Evolutionary conservation across 139 green algal genomes (phyloP).

Genomic region (Parachlorella kessleri): DNA sequence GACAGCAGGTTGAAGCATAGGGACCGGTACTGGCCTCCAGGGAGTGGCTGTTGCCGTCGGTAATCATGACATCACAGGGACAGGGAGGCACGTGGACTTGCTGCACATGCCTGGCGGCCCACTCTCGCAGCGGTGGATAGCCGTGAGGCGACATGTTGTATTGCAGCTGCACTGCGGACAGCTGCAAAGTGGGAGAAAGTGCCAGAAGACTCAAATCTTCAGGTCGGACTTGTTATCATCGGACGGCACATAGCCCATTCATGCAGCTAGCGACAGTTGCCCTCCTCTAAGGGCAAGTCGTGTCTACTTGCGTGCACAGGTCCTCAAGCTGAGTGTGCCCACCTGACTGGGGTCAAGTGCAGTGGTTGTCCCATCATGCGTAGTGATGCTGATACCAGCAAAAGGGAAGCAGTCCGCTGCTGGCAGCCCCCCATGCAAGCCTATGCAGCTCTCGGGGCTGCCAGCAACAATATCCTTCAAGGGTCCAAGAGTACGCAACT

Average conservation of each 20-base stretch:
- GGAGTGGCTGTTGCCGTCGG: slow-evolving; percentile 29
- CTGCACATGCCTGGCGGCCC: slow-evolving; percentile 24
- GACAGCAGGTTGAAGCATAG: too few relatives aligned
- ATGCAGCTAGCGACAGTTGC: too few relatives aligned
- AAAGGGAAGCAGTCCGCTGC: slow-evolving; percentile 32
- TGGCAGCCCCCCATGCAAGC: slow-evolving; percentile 38
- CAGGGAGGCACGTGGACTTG: slow-evolving; percentile 24
- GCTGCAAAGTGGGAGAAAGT: too few relatives aligned
- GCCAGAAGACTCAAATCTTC: too few relatives aligned
- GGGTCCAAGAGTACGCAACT: not conserved
- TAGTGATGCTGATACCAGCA: slow-evolving; percentile 14
- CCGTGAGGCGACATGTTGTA: slow-evolving; percentile 35
- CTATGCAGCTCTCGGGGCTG: too few relatives aligned
- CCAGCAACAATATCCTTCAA: not conserved
- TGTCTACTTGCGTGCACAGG: too few relatives aligned
- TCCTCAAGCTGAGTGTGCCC: too few relatives aligned
- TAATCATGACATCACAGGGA: slow-evolving; percentile 32
- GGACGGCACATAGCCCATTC: too few relatives aligned
- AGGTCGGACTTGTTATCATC: too few relatives aligned
- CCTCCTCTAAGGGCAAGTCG: too few relatives aligned
- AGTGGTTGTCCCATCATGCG: too few relatives aligned
- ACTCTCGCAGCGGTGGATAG: slow-evolving; percentile 28
- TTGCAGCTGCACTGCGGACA: slow-evolving; percentile 23
- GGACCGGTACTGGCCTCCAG: slow-evolving; percentile 43
- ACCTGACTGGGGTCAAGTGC: too few relatives aligned